A percentile compares a stretch with the other conserved stretches of the same genome.
These are phyloP conservation scores for Begonia masoniana DNA, from an alignment of 306 rosid species.

Conservation along the genomic window DNA sequence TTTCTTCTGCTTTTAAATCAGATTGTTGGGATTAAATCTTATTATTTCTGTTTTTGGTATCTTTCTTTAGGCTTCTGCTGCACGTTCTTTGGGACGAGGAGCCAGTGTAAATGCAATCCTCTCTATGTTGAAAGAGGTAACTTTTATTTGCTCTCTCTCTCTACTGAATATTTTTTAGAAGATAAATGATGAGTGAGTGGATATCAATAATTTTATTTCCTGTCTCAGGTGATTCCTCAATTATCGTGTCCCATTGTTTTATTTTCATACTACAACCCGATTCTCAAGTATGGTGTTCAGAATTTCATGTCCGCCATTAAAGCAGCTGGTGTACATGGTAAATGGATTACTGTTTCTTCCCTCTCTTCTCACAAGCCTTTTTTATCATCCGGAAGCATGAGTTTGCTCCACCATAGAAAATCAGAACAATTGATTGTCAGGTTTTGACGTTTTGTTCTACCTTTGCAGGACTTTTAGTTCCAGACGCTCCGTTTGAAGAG, in stretches of 20 bases:
- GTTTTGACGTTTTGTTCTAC: background rate
- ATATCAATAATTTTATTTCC: no score
- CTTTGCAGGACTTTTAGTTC: slow-evolving; percentile 75
- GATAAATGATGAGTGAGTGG: no score
- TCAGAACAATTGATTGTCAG: background rate
- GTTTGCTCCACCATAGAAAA: no score
- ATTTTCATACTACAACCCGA: slow-evolving; percentile 86
- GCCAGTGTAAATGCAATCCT: slow-evolving; percentile 50
- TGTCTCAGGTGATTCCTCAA: slow-evolving; percentile 62
- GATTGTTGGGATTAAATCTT: background rate
- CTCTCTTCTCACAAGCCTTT: no score
- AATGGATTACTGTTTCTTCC: no score
- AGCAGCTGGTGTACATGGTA: slow-evolving; percentile 71
- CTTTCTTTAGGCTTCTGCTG: slow-evolving; percentile 76
- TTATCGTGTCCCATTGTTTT: slow-evolving; percentile 76
- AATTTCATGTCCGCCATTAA: slow-evolving; percentile 57
- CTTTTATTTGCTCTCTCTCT: background rate
- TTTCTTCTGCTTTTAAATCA: background rate
- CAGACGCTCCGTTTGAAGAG: slow-evolving; percentile 90
- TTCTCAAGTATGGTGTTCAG: slow-evolving; percentile 67
- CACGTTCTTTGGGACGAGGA: slow-evolving; percentile 77
- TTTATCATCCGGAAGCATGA: no score
- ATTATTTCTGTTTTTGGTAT: slow-evolving; percentile 14
- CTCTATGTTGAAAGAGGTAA: slow-evolving; percentile 84
- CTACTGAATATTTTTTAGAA: no score